A percentile compares a stretch with the other conserved stretches of the same genome.
These are phyloP conservation scores for Blastobotrys raffinosifermentans DNA, from an alignment of 1,139 yeast species.

Conservation along the genomic window DNA sequence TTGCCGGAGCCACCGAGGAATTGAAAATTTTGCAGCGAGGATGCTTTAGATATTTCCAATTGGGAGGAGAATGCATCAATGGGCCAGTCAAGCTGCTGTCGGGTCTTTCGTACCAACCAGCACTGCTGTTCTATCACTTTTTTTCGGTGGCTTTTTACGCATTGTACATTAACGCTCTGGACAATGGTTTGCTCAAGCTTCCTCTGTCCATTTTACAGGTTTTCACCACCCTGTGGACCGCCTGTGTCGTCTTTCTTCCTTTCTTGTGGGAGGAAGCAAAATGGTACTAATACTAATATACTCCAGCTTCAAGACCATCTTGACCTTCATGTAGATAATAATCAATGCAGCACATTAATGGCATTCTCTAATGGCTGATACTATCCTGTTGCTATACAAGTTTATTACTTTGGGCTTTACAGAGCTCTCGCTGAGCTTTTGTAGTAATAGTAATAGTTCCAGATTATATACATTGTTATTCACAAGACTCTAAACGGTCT, in stretches of 20 bases:
- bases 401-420: too few relatives aligned
- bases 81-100: slow-evolving; percentile 82
- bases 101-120: slow-evolving; percentile 75
- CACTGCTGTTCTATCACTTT: slow-evolving; percentile 72
- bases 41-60: slow-evolving; percentile 76
- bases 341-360: too few relatives aligned
- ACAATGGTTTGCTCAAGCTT: slow-evolving; percentile 59
- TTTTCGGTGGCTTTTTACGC: slow-evolving; percentile 86
- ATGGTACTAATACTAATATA: slow-evolving; percentile 22
- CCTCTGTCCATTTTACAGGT: slow-evolving; percentile 71
- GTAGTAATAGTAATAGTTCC: too few relatives aligned
- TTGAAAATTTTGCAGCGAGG: slow-evolving; percentile 74
- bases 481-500: too few relatives aligned
- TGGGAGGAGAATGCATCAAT: slow-evolving; percentile 73
- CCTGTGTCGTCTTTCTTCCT: slow-evolving; percentile 57
- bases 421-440: too few relatives aligned
- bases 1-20: slow-evolving; percentile 74
- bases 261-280: slow-evolving; percentile 24
- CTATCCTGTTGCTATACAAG: too few relatives aligned
- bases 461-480: too few relatives aligned
- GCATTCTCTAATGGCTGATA: too few relatives aligned
- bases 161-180: slow-evolving; percentile 60
- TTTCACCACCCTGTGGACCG: slow-evolving; percentile 63
- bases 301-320: too few relatives aligned
- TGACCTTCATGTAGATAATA: too few relatives aligned